These are phyloP conservation scores for Cicer bijugum DNA, from an alignment of 306 rosid species.

Conservation along the genomic window DNA sequence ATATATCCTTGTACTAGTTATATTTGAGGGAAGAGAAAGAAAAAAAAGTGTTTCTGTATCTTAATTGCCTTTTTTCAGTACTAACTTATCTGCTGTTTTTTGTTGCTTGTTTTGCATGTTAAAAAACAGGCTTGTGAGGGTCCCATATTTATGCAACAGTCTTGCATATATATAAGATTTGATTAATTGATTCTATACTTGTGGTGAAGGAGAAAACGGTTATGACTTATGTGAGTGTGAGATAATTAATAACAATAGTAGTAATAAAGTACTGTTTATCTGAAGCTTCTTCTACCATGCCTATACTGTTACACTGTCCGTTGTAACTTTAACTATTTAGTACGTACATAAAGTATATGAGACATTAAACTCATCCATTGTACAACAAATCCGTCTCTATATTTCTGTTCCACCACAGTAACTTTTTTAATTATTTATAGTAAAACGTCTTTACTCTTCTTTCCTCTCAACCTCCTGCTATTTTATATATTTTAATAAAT, in stretches of 20 bases:
- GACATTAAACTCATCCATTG: conserved; percentile 10
- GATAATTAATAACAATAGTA: conserved; percentile 7
- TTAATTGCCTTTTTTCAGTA: background rate
- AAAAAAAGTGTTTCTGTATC: conserved; percentile 40
- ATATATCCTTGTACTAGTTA: conserved; percentile 34
- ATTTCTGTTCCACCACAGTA: conserved; percentile 48
- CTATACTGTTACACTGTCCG: conserved; percentile 36
- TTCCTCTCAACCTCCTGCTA: no score
- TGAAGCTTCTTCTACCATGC: conserved; percentile 40
- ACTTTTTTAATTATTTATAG: conserved; percentile 11
- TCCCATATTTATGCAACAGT: conserved; percentile 51
- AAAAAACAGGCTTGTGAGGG: conserved; percentile 25
- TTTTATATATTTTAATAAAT: no score
- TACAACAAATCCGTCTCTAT: conserved; percentile 19
- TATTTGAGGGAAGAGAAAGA: conserved; percentile 47
- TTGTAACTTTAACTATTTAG: conserved; percentile 25
- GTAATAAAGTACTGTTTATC: conserved; percentile 41
- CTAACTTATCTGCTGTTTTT: conserved; percentile 16
- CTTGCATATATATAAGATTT: conserved; percentile 48
- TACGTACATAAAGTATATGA: conserved; percentile 28
- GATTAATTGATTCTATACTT: conserved; percentile 42
- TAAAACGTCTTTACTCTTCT: conserved; percentile 9
- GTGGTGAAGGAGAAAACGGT: conserved; percentile 51
- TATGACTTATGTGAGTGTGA: conserved; percentile 20
- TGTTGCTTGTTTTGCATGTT: background rate